A percentile compares a stretch with the other conserved stretches of the same genome.
phyloP scores from a whole-genome alignment of 768 basidiomycete genomes.

The Calocera cornea region DNA sequence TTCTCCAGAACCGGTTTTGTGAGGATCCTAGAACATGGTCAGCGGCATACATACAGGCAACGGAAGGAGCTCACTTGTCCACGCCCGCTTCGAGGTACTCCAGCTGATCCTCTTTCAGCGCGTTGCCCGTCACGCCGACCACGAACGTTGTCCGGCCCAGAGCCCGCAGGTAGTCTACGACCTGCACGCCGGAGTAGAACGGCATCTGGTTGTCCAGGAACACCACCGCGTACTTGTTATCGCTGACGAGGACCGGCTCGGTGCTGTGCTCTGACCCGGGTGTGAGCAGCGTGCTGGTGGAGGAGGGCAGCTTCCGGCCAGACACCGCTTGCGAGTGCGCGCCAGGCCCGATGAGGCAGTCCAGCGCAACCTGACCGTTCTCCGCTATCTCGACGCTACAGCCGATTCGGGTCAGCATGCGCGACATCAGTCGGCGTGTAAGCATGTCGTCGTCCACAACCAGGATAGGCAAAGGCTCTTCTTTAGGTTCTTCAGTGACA shows the following conservation, averaged over 20 bases:
- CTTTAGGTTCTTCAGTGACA: not conserved
- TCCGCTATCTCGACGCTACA: conserved; percentile 21
- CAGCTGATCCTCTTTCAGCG: conserved; percentile 46
- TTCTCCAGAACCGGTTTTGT: conserved; percentile 55
- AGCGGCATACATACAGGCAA: not conserved
- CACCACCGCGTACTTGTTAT: conserved; percentile 29
- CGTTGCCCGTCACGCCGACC: conserved; percentile 37
- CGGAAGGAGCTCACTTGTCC: conserved; percentile 27
- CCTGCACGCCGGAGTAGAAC: conserved; percentile 45
- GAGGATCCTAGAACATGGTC: conserved; percentile 33
- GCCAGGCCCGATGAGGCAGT: conserved; percentile 40
- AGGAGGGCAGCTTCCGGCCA: not conserved
- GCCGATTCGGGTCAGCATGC: conserved; percentile 23
- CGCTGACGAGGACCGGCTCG: conserved; percentile 5
- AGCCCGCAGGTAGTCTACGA: conserved; percentile 50
- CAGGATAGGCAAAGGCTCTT: conserved; percentile 12
- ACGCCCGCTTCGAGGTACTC: conserved; percentile 66
- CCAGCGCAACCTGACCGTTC: conserved; percentile 21
- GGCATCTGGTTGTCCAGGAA: conserved; percentile 75
- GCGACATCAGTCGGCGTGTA: conserved; percentile 22
- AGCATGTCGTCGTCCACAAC: conserved; percentile 24
- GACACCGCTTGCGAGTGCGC: conserved; percentile 6
- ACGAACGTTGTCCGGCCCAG: conserved; percentile 60
- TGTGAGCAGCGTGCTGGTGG: not conserved
- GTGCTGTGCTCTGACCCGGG: conserved; percentile 1